Evolutionary conservation across 106 monocot species (phyloP).

Genomic region (Triglochin maritima): DNA sequence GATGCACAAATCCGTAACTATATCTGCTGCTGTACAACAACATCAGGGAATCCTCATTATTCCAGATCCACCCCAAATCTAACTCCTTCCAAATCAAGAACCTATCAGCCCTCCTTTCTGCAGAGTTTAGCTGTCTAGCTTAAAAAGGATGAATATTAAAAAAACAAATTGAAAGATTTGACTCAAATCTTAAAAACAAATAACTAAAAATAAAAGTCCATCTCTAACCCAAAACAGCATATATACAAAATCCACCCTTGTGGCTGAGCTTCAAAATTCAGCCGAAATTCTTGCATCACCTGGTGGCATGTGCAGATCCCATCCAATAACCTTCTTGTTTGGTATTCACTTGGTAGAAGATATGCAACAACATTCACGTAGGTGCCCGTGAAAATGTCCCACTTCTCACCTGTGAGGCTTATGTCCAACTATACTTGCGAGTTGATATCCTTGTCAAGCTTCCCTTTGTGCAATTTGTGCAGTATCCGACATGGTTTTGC

Average conservation of each 20-base stretch:
- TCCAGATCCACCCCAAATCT: background rate
- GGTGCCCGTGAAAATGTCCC: background rate
- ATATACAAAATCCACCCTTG: background rate
- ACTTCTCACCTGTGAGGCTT: background rate
- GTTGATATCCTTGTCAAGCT: background rate
- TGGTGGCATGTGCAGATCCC: background rate
- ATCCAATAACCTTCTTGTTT: background rate
- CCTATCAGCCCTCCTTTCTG: background rate
- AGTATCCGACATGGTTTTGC: background rate
- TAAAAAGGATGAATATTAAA: background rate
- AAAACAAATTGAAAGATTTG: background rate
- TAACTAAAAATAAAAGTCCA: background rate
- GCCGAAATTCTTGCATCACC: background rate
- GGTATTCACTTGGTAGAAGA: background rate
- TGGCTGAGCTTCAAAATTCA: slow-evolving; percentile 7
- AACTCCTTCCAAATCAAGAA: background rate
- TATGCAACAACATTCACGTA: background rate
- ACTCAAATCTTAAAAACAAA: background rate
- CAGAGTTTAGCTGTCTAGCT: background rate
- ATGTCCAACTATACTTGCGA: background rate
- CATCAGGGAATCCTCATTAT: slow-evolving; percentile 1
- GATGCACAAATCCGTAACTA: background rate
- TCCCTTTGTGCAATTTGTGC: background rate
- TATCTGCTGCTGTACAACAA: slow-evolving; percentile 1
- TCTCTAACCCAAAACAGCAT: background rate